phyloP scores from a whole-genome alignment of 2,329 filamentous ascomycete genomes.

The Sarocladiaceae sp. region DNA sequence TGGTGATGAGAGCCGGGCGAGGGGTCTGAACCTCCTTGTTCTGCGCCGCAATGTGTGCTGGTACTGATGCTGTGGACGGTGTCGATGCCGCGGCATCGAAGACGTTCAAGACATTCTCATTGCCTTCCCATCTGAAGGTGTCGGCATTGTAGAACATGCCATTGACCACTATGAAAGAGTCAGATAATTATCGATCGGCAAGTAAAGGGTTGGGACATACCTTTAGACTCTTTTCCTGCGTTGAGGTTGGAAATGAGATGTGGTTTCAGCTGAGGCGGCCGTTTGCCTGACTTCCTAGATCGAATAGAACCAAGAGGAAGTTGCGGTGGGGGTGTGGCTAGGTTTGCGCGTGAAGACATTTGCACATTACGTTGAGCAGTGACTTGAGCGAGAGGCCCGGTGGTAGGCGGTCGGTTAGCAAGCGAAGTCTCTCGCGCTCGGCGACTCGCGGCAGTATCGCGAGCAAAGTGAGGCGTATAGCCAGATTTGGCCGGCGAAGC shows the following conservation, averaged over 20 bases:
- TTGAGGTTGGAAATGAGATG: constrained; percentile 85
- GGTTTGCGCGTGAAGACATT: constrained; percentile 44
- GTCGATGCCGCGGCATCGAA: constrained; percentile 70
- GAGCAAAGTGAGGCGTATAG: constrained; percentile 57
- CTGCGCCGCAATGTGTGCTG: constrained; percentile 31
- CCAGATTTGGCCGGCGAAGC: constrained; percentile 54
- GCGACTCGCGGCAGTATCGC: constrained; percentile 61
- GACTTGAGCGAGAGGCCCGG: constrained; percentile 49
- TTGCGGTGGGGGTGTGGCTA: constrained; percentile 36
- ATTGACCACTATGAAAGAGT: constrained; percentile 63
- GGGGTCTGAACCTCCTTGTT: constrained; percentile 55
- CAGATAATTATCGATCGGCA: constrained; percentile 21
- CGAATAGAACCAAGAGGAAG: constrained; percentile 36
- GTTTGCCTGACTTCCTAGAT: constrained; percentile 54
- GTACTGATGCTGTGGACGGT: constrained; percentile 37
- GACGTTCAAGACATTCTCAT: constrained; percentile 75
- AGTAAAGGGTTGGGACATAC: constrained; percentile 47
- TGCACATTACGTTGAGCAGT: constrained; percentile 52
- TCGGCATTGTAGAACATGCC: constrained; percentile 94
- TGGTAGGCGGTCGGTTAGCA: constrained; percentile 54
- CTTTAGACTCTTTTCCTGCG: constrained; percentile 70
- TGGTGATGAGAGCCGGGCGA: constrained; percentile 80
- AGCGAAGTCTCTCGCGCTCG: constrained; percentile 60
- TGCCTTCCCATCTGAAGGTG: constrained; percentile 90
- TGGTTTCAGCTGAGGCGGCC: constrained; percentile 67